Evolutionary conservation across 306 rosid genomes (phyloP).

Genomic region (Sicyos edulis): DNA sequence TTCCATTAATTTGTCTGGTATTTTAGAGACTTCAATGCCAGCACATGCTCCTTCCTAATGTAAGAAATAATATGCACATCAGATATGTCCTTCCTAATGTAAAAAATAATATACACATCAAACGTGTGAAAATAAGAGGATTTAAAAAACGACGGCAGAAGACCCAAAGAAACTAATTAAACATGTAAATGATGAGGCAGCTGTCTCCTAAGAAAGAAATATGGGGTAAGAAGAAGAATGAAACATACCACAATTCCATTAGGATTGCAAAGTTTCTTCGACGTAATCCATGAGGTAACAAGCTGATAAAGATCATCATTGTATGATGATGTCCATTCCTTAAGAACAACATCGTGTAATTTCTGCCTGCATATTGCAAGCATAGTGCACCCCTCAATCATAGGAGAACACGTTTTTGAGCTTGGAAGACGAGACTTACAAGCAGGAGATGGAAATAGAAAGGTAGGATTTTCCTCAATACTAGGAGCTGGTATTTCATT

Average conservation of each 20-base stretch:
- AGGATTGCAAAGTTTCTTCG: slow-evolving; percentile 37
- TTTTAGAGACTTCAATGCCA: slow-evolving; percentile 24
- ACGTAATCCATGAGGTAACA: slow-evolving; percentile 33
- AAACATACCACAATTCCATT: slow-evolving; percentile 40
- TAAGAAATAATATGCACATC: too few relatives aligned
- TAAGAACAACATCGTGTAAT: slow-evolving; percentile 61
- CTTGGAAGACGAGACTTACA: too few relatives aligned
- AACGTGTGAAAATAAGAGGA: not conserved
- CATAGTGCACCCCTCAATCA: slow-evolving; percentile 40
- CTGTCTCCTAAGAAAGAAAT: not conserved
- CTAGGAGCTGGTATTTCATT: slow-evolving; percentile 63
- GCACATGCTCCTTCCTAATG: slow-evolving; percentile 13
- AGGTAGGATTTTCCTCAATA: slow-evolving; percentile 30
- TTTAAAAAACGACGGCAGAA: slow-evolving; percentile 22
- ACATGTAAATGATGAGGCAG: slow-evolving; percentile 7
- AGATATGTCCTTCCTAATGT: slow-evolving; percentile 32
- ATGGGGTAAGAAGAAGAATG: slow-evolving; percentile 20
- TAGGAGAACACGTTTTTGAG: too few relatives aligned
- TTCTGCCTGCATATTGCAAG: slow-evolving; percentile 73
- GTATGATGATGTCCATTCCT: slow-evolving; percentile 48
- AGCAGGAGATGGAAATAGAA: too few relatives aligned
- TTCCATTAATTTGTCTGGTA: slow-evolving; percentile 27
- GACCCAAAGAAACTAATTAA: slow-evolving; percentile 12
- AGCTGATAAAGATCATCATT: slow-evolving; percentile 38
- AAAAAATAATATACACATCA: slow-evolving; percentile 21